Conservation (phyloP, 2,329 filamentous ascomycete genomes). For the Celoporthe dispersa region DNA sequence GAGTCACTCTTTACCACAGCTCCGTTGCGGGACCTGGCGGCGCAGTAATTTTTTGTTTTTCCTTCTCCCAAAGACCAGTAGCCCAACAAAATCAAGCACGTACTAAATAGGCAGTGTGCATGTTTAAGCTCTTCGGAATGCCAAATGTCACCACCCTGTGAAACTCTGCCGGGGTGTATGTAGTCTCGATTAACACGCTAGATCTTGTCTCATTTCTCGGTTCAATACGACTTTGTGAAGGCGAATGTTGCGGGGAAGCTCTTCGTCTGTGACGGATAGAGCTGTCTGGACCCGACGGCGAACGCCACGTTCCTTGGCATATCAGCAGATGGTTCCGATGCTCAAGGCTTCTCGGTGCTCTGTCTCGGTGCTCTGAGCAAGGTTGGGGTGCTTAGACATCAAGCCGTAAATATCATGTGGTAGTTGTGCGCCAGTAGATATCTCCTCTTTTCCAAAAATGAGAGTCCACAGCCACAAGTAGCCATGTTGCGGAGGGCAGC, state of each 20-base stretch:
- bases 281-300: background rate
- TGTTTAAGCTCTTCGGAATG: background rate
- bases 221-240: background rate
- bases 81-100: background rate
- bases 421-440: too few relatives aligned
- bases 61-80: too few relatives aligned
- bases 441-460: background rate
- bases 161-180: background rate
- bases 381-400: too few relatives aligned
- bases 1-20: background rate
- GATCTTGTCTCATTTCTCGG: background rate
- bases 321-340: background rate
- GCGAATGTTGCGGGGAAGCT: conserved; percentile 6
- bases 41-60: background rate
- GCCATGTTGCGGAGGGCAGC: too few relatives aligned
- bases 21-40: background rate
- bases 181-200: background rate
- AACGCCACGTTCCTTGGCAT: background rate
- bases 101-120: background rate
- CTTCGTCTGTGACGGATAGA: background rate
- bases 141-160: background rate
- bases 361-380: background rate
- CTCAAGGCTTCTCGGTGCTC: background rate
- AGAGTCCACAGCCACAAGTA: too few relatives aligned
- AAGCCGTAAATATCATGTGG: background rate